Conservation (phyloP, 371 early-diverging fungal species). For the Mortierella sp. region DNA sequence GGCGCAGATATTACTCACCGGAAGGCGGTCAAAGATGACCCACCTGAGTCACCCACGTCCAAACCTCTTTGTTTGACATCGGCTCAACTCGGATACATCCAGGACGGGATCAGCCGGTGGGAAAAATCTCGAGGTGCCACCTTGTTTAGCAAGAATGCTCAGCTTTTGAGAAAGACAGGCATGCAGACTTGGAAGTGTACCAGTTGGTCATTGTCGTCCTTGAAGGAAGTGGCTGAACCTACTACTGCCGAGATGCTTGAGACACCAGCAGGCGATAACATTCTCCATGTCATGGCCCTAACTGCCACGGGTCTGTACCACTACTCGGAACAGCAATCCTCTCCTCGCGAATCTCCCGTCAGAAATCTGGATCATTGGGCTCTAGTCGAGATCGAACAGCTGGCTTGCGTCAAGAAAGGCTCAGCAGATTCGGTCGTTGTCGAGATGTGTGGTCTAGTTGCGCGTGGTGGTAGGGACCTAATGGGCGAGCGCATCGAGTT, state of each 20-base stretch:
- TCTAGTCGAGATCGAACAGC: constrained; percentile 36
- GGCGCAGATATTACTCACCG: background rate
- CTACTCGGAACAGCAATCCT: constrained; percentile 14
- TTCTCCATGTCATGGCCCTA: constrained; percentile 38
- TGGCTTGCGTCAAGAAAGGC: background rate
- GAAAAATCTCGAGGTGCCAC: constrained; percentile 16
- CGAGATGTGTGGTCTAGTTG: constrained; percentile 36
- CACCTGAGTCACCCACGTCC: no score
- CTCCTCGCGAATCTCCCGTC: background rate
- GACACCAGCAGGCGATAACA: background rate
- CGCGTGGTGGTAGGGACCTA: constrained; percentile 23
- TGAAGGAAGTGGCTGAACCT: no score
- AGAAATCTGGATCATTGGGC: constrained; percentile 46
- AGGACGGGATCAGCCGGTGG: constrained; percentile 14
- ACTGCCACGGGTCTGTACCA: constrained; percentile 36
- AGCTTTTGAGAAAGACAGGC: constrained; percentile 16
- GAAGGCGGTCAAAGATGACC: constrained; percentile 18
- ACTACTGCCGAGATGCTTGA: background rate
- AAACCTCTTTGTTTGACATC: constrained; percentile 4
- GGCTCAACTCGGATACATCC: constrained; percentile 18
- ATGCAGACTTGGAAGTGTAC: constrained; percentile 41
- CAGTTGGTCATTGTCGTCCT: constrained; percentile 12
- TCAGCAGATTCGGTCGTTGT: constrained; percentile 2
- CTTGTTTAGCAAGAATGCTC: constrained; percentile 12
- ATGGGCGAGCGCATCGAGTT: constrained; percentile 12